These are phyloP conservation scores for Paracoccidioides lutzii DNA, from an alignment of 2,329 filamentous ascomycete genomes.

Conservation along the genomic window DNA sequence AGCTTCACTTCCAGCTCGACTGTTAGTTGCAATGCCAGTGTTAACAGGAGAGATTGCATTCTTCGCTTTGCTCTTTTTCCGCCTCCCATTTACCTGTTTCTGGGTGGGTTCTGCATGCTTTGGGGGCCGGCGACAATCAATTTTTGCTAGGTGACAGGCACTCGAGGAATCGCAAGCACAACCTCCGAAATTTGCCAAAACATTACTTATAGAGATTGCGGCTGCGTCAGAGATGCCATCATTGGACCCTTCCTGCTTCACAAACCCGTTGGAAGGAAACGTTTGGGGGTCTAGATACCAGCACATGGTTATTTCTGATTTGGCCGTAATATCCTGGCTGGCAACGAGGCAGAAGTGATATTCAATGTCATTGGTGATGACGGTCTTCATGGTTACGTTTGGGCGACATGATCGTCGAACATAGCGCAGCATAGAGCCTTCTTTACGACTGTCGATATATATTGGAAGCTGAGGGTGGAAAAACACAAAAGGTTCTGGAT, in stretches of 20 bases:
- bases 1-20: conserved; percentile 46
- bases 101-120: conserved; percentile 20
- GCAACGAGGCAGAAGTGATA: conserved; percentile 92
- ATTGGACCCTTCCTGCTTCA: conserved; percentile 27
- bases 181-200: conserved; percentile 37
- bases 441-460: conserved; percentile 80
- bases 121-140: conserved; percentile 31
- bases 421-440: conserved; percentile 77
- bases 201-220: conserved; percentile 35
- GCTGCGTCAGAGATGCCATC: conserved; percentile 30
- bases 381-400: conserved; percentile 78
- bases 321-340: conserved; percentile 57
- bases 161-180: conserved; percentile 33
- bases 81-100: conserved; percentile 34
- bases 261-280: conserved; percentile 24
- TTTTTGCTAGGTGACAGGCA: conserved; percentile 28
- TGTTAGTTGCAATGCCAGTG: conserved; percentile 41
- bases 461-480: conserved; percentile 81
- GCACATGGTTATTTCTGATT: conserved; percentile 36
- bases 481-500: conserved; percentile 59
- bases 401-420: conserved; percentile 85
- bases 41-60: conserved; percentile 42
- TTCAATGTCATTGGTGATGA: conserved; percentile 61
- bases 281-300: conserved; percentile 36
- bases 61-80: conserved; percentile 37